Conservation (phyloP, 345 rosid species). For the Psidium friedrichsthalianum region DNA sequence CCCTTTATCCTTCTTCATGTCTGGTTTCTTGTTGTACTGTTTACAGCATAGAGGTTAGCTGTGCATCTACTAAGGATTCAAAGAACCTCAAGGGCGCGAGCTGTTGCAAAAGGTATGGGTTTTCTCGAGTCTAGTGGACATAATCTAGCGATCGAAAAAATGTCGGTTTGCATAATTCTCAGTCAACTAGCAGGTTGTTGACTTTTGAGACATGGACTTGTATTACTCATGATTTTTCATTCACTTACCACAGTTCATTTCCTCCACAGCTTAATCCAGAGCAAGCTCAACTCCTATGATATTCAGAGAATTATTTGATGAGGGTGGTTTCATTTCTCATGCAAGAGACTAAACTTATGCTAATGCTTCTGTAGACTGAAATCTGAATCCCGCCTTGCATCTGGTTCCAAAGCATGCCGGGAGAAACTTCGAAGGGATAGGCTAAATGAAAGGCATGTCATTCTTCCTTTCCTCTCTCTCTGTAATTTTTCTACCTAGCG, state of each 20-base stretch:
- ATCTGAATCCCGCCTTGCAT: slow-evolving; percentile 41
- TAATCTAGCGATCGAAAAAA: background rate
- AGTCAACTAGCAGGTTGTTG: background rate
- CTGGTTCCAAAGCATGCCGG: slow-evolving; percentile 96
- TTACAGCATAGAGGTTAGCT: slow-evolving; percentile 2
- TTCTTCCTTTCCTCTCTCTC: background rate
- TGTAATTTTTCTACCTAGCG: background rate
- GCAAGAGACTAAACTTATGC: background rate
- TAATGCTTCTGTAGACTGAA: slow-evolving; percentile 25
- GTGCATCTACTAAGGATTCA: background rate
- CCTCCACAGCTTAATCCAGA: background rate
- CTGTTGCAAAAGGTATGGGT: slow-evolving; percentile 2
- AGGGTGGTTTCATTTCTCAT: background rate
- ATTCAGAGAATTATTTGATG: background rate
- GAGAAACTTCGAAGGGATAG: slow-evolving; percentile 95
- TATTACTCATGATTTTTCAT: background rate
- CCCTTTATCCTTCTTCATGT: background rate
- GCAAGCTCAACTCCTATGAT: background rate
- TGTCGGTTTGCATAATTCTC: background rate
- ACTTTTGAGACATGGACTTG: background rate
- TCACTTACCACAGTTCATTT: background rate
- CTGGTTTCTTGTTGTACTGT: background rate
- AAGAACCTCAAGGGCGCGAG: background rate
- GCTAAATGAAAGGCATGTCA: slow-evolving; percentile 75
- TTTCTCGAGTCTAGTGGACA: background rate